A percentile compares a stretch with the other conserved stretches of the same genome.
These are phyloP conservation scores for Mortierella sp. DNA, from an alignment of 371 early-diverging fungal species.

Conservation along the genomic window DNA sequence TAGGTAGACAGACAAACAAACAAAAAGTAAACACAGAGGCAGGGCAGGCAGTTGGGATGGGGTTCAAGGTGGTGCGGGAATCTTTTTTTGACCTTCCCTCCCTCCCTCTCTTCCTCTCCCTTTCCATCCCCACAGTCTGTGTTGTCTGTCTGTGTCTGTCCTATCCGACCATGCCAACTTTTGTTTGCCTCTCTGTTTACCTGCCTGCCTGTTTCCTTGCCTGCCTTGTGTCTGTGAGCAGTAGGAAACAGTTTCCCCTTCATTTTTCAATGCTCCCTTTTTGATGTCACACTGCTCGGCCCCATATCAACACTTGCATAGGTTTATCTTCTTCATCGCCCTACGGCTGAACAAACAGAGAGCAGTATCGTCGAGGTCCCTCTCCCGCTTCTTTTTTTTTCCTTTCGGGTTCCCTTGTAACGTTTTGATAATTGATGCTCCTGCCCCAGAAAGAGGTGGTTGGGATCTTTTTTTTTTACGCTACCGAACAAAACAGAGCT, in stretches of 20 bases:
- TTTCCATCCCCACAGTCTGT: background rate
- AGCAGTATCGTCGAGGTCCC: background rate
- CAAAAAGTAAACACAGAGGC: background rate
- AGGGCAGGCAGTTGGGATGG: background rate
- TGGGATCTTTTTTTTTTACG: background rate
- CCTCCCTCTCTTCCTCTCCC: background rate
- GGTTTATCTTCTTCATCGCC: background rate
- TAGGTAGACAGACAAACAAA: background rate
- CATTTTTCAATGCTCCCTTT: background rate
- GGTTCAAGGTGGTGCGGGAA: conserved; percentile 7
- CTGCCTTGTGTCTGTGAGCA: too few relatives aligned
- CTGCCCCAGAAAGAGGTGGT: too few relatives aligned
- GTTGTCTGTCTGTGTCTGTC: background rate
- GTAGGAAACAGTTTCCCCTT: too few relatives aligned
- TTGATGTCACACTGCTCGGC: background rate
- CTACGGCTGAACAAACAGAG: background rate
- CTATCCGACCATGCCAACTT: too few relatives aligned
- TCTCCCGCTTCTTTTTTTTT: conserved; percentile 3
- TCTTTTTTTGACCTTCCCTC: conserved; percentile 2
- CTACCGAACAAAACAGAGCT: background rate
- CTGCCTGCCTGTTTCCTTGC: too few relatives aligned
- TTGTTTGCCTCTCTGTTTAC: too few relatives aligned
- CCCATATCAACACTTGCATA: background rate
- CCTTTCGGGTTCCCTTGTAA: background rate
- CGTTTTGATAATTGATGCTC: too few relatives aligned